Base-by-base conservation (phyloP, 1,139 yeast genomes). In the Scheffersomyces lignicola region DNA sequence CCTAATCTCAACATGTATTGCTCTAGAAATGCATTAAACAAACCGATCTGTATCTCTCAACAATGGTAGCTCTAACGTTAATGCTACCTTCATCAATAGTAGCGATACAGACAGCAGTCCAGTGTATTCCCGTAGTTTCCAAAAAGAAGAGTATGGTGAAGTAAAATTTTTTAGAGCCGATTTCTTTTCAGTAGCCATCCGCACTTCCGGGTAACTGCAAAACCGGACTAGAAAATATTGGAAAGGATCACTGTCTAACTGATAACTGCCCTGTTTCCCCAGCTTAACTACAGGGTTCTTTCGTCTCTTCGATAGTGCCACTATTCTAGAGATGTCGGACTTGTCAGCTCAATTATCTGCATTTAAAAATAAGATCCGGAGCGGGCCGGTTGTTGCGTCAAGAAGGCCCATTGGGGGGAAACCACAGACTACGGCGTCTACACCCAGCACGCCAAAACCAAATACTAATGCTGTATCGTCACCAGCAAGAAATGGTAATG, bases 271-370 rank as follows among this genome's bases (percentile, higher is more conserved):
- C 18, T 26, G 10, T 14, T 5, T 26, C 29, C 11, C 18, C 18
- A 26, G 29, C 29, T 26, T 26, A 4, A 7, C 5, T 25, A 25
- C 28, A 12, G 9, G 6, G 4, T 16, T 11, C 7, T 8, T 9
- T 7, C 28, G 4, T 26, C 29, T 26, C 29, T 26, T 15, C 13
- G 8, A 16, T 14, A 15, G 16, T 25, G 16, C 15, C 6, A 7
- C 16, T 7, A 23, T 6, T 6, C 6, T 11, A 29, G 24, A 12
- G 30, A 69, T 69, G 75, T 68, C 74, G 3, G 73, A 68, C 46
- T 59, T 69, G 39, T 67, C 73, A 26, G 66, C 74, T 24, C 76
- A 70, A 49, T 52, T 70, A 37, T 68, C 75, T 27, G 77, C 77
- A 26, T 71, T 71, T 52, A 70, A 69, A 44, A 69, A 62, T 51